These are phyloP conservation scores for Myrica gale DNA, from an alignment of 306 rosid species.

Conservation along the genomic window DNA sequence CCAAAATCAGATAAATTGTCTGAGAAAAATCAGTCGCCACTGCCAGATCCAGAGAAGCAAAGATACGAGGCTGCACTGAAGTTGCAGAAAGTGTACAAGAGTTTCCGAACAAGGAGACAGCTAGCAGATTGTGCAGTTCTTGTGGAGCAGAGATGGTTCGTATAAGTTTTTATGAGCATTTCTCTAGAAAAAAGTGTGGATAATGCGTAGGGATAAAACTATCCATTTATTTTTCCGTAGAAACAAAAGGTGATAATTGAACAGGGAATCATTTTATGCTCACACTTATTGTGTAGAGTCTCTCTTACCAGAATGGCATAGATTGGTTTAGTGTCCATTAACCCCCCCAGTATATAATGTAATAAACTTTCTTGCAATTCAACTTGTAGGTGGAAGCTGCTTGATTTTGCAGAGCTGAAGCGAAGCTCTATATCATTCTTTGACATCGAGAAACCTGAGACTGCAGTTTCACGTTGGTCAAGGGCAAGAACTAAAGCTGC, in stretches of 20 bases:
- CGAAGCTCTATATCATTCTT: constrained; percentile 82
- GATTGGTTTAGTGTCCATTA: neutral
- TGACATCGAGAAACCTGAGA: constrained; percentile 69
- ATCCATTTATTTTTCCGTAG: neutral
- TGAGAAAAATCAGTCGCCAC: constrained; percentile 27
- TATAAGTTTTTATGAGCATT: constrained; percentile 20
- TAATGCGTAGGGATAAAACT: neutral
- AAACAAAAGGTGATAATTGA: neutral
- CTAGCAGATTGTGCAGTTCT: constrained; percentile 90
- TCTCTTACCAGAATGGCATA: constrained; percentile 4
- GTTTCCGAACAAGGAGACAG: constrained; percentile 80
- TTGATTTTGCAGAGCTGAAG: constrained; percentile 82
- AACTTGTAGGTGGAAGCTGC: constrained; percentile 69
- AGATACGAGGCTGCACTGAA: constrained; percentile 64
- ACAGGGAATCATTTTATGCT: neutral
- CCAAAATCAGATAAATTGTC: constrained; percentile 31
- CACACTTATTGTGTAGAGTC: neutral
- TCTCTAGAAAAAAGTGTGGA: neutral
- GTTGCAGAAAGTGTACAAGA: constrained; percentile 89
- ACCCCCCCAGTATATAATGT: neutral
- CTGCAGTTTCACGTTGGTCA: constrained; percentile 76
- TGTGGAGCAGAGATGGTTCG: constrained; percentile 88
- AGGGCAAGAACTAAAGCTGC: constrained; percentile 83
- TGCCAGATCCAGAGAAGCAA: constrained; percentile 16
- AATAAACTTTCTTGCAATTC: constrained; percentile 15